These are phyloP conservation scores for Solanum chaucha DNA, from an alignment of 257 asterid genomes.

Conservation along the genomic window DNA sequence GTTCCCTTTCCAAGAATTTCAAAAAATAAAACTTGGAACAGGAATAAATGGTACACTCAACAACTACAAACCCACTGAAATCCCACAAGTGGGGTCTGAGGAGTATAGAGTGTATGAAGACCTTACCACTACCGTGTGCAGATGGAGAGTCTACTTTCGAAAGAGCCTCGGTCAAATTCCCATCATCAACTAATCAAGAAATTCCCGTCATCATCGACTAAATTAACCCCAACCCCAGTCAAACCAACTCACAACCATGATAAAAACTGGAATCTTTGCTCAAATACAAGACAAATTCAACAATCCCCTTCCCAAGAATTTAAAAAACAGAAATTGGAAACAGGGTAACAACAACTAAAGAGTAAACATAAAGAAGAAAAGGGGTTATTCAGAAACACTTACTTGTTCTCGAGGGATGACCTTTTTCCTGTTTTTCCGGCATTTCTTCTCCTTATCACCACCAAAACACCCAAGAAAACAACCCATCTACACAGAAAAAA, in stretches of 20 bases:
- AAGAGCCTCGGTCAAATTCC: background rate
- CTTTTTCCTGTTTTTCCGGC: constrained; percentile 40
- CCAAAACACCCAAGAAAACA: constrained; percentile 92
- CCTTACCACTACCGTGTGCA: background rate
- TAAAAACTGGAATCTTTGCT: background rate
- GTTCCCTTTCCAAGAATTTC: background rate
- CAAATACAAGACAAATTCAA: background rate
- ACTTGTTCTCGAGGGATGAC: constrained; percentile 56
- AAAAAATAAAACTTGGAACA: background rate
- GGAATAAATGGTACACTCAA: background rate
- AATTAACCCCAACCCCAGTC: background rate
- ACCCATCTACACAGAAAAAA: constrained; percentile 36
- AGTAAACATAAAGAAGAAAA: background rate
- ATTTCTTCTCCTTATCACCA: constrained; percentile 42
- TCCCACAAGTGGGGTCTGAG: background rate
- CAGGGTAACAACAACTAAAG: background rate
- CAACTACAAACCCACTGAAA: background rate
- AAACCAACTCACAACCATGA: background rate
- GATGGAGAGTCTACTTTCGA: background rate
- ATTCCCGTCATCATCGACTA: background rate
- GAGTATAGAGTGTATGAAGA: background rate
- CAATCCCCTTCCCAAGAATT: background rate
- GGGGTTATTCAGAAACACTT: background rate
- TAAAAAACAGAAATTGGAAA: background rate
- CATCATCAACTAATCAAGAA: too few species aligned